Conservation (phyloP, 2,329 filamentous ascomycete species). For the Cordyceps militaris region DNA sequence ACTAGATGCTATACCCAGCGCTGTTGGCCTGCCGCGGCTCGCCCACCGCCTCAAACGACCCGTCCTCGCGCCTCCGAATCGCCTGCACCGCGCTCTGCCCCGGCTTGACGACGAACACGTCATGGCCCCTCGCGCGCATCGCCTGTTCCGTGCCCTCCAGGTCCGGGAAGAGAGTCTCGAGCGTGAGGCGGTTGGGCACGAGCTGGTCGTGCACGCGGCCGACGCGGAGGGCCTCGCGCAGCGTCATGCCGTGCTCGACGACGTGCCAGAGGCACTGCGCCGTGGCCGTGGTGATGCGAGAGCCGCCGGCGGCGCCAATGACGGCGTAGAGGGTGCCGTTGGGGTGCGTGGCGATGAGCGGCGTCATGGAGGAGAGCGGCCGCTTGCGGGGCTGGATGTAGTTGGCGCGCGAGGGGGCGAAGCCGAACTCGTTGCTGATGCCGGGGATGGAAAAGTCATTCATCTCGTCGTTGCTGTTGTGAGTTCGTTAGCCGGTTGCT, state of each 20-base stretch:
- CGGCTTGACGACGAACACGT: constrained; percentile 60
- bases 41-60: constrained; percentile 68
- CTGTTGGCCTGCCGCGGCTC: constrained; percentile 70
- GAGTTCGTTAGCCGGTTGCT: constrained; percentile 13
- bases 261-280: constrained; percentile 68
- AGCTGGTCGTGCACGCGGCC: constrained; percentile 79
- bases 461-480: constrained; percentile 51
- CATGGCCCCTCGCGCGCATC: constrained; percentile 60
- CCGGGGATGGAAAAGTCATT: constrained; percentile 83
- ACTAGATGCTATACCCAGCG: constrained; percentile 48
- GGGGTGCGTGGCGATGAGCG: constrained; percentile 62
- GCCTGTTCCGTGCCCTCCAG: constrained; percentile 56
- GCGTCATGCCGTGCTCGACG: constrained; percentile 55
- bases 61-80: constrained; percentile 52
- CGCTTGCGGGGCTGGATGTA: constrained; percentile 76
- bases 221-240: constrained; percentile 53
- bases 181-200: constrained; percentile 58
- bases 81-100: constrained; percentile 65
- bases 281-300: constrained; percentile 74
- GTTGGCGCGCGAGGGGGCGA: constrained; percentile 71
- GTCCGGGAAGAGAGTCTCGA: constrained; percentile 56
- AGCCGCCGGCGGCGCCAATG: constrained; percentile 73
- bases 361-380: constrained; percentile 74
- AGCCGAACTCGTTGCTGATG: constrained; percentile 74
- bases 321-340: constrained; percentile 60